Conservation (phyloP, 1,139 yeast genomes). For the Sporopachydermia cereana region DNA sequence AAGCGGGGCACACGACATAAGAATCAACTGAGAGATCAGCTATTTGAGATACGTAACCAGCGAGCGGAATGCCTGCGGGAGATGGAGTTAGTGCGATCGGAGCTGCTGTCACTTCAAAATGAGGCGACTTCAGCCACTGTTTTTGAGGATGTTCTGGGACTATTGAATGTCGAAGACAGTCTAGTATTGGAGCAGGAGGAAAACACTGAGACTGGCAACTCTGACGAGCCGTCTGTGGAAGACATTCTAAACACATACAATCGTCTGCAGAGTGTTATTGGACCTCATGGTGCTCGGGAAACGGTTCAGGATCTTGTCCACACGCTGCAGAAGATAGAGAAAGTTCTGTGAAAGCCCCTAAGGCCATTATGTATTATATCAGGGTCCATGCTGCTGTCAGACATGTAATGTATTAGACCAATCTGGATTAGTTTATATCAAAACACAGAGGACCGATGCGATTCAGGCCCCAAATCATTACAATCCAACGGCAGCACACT, state of each 20-base stretch:
- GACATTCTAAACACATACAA: not conserved
- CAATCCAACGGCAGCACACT: no score
- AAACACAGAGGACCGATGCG: no score
- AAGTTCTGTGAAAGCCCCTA: no score
- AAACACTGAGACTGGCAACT: no score
- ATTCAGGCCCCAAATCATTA: no score
- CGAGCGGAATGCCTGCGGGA: slow-evolving; percentile 13
- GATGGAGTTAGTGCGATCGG: slow-evolving; percentile 12
- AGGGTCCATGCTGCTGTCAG: no score
- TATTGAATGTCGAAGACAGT: slow-evolving; percentile 37
- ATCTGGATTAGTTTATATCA: no score
- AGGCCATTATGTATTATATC: no score
- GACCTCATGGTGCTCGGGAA: not conserved
- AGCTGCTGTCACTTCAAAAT: slow-evolving; percentile 14
- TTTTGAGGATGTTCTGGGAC: slow-evolving; percentile 28
- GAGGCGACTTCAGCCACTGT: slow-evolving; percentile 16
- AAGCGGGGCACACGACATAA: not conserved
- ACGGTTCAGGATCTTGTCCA: not conserved
- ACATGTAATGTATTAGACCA: no score
- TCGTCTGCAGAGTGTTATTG: not conserved
- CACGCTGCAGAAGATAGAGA: not conserved
- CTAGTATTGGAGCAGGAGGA: slow-evolving; percentile 17
- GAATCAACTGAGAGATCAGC: slow-evolving; percentile 11
- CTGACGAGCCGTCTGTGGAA: slow-evolving; percentile 3
- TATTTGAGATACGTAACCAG: slow-evolving; percentile 15